Percentiles rank a stretch among this genome's conserved stretches.
Conservation (phyloP, 2,329 filamentous ascomycete genomes). For the Moelleriella libera region DNA sequence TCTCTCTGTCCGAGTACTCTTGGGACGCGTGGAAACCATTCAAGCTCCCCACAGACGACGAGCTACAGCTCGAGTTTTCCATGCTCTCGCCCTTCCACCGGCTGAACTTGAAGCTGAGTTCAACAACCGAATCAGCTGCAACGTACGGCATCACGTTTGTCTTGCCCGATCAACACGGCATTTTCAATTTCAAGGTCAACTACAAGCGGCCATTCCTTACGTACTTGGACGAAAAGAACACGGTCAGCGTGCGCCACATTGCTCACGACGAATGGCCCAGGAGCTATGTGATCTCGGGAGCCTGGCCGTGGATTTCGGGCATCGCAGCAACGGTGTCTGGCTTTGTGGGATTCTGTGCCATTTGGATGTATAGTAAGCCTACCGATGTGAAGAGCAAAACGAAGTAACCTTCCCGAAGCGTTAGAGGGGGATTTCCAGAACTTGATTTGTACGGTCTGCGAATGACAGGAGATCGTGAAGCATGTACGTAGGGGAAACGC, state of each 20-base stretch:
- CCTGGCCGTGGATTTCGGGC: slow-evolving; percentile 89
- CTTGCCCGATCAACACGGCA: slow-evolving; percentile 91
- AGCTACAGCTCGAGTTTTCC: slow-evolving; percentile 87
- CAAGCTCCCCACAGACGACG: slow-evolving; percentile 52
- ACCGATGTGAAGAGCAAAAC: slow-evolving; percentile 13
- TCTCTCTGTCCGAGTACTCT: slow-evolving; percentile 77
- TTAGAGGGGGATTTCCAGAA: too few species aligned
- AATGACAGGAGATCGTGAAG: neutral
- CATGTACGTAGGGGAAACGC: neutral
- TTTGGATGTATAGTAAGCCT: slow-evolving; percentile 69
- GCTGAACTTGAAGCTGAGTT: slow-evolving; percentile 47
- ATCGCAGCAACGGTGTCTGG: slow-evolving; percentile 72
- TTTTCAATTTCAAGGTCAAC: slow-evolving; percentile 96
- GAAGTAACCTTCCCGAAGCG: slow-evolving; percentile 10
- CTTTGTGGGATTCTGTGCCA: slow-evolving; percentile 69
- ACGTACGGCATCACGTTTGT: slow-evolving; percentile 65
- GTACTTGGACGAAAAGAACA: slow-evolving; percentile 83
- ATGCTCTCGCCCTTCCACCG: slow-evolving; percentile 98
- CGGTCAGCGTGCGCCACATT: slow-evolving; percentile 89
- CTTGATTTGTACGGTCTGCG: too few species aligned
- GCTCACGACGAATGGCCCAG: slow-evolving; percentile 94
- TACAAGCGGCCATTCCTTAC: slow-evolving; percentile 92
- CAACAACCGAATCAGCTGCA: slow-evolving; percentile 46
- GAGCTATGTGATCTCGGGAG: slow-evolving; percentile 77
- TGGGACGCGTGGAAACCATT: slow-evolving; percentile 67